These are phyloP conservation scores for Xylaria sp. DNA, from an alignment of 2,329 filamentous ascomycete species.

Conservation along the genomic window DNA sequence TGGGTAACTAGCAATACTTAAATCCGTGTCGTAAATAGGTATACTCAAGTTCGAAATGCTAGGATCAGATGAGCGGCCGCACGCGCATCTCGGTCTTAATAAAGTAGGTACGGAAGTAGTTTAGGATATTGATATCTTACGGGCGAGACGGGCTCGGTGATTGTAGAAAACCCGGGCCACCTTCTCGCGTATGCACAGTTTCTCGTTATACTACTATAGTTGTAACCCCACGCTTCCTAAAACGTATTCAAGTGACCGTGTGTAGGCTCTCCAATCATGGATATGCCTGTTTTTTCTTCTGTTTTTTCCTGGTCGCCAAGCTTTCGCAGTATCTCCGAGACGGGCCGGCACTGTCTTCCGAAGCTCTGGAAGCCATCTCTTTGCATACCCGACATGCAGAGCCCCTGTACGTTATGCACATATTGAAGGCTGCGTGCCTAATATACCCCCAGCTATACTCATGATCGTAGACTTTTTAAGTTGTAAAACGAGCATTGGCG, in stretches of 20 bases:
- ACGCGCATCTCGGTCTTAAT: not conserved
- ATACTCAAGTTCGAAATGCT: no score
- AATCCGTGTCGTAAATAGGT: no score
- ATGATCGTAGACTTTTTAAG: not conserved
- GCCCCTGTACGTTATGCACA: constrained; percentile 2
- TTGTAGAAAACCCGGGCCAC: not conserved
- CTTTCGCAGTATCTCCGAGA: not conserved
- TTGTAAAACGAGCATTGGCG: not conserved
- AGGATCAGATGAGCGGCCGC: not conserved
- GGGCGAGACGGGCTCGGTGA: no score
- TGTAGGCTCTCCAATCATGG: not conserved
- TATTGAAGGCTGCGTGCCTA: not conserved
- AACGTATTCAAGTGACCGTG: not conserved
- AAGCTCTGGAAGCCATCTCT: not conserved
- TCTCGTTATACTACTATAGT: not conserved
- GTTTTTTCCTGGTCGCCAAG: not conserved
- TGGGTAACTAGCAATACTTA: no score
- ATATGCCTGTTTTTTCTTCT: not conserved
- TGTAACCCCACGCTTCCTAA: not conserved
- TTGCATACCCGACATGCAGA: not conserved
- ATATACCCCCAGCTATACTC: no score
- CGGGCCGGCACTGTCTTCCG: not conserved
- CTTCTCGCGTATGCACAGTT: not conserved
- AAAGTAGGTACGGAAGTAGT: no score
- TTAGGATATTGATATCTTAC: not conserved